Conservation (phyloP, 805 yeast species). For the Saccharomycopsis olivae region DNA sequence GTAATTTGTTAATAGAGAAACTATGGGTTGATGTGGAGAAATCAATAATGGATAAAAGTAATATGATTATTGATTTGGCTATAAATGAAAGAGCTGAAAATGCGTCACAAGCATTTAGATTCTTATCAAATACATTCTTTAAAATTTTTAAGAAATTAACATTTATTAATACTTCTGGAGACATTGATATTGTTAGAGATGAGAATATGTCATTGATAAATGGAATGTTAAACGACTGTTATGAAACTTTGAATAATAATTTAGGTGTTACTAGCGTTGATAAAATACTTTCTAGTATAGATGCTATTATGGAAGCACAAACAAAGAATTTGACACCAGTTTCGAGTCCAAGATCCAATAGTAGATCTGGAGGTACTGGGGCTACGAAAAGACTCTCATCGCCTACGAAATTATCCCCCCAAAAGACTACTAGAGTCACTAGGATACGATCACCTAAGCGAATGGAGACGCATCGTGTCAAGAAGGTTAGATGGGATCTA, state of each 20-base stretch:
- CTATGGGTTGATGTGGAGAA: constrained; percentile 40
- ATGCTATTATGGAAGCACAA: constrained; percentile 21
- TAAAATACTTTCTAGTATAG: not conserved
- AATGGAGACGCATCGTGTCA: constrained; percentile 20
- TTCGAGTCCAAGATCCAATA: too few species aligned
- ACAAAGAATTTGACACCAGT: constrained; percentile 21
- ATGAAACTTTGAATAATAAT: constrained; percentile 6
- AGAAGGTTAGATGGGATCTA: constrained; percentile 39
- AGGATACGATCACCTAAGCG: constrained; percentile 15
- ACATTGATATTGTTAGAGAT: constrained; percentile 13
- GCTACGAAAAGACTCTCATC: constrained; percentile 10
- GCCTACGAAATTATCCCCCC: constrained; percentile 16
- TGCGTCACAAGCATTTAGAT: constrained; percentile 35
- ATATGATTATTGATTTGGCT: constrained; percentile 6
- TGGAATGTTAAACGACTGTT: constrained; percentile 14
- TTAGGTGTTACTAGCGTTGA: not conserved
- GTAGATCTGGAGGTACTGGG: constrained; percentile 18
- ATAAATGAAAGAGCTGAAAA: constrained; percentile 24
- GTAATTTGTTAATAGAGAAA: constrained; percentile 30
- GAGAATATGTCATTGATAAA: constrained; percentile 14
- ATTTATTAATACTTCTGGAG: constrained; percentile 14
- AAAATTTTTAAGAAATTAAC: constrained; percentile 19
- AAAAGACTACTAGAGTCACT: too few species aligned
- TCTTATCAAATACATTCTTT: constrained; percentile 18
- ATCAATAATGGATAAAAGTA: constrained; percentile 43